A percentile compares a stretch with the other conserved stretches of the same genome.
Evolutionary conservation across 129 eudicot species (phyloP).

Genomic region (Flaveria trinervia): DNA sequence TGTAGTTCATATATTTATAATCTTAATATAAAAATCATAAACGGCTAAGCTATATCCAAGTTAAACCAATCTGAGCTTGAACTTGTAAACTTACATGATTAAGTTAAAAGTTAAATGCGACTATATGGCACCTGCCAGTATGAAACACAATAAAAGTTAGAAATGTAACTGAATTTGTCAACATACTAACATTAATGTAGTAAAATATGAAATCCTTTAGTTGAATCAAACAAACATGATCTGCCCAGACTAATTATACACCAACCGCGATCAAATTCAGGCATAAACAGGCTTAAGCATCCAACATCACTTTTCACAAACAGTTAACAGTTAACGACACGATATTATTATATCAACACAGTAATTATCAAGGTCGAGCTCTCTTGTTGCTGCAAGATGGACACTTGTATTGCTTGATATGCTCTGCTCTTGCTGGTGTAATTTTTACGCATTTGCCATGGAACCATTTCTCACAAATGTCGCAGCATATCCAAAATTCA

Average conservation of each 20-base stretch:
- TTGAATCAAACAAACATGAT: slow-evolving; percentile 15
- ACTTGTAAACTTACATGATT: too few species aligned
- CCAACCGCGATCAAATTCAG: slow-evolving; percentile 17
- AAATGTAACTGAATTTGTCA: background rate
- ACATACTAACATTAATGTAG: background rate
- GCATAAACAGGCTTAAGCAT: slow-evolving; percentile 22
- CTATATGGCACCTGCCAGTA: background rate
- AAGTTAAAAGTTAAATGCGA: too few species aligned
- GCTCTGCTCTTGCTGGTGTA: slow-evolving; percentile 51
- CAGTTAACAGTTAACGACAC: slow-evolving; percentile 14
- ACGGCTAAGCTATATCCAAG: too few species aligned
- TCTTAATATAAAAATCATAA: background rate
- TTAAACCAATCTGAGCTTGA: too few species aligned
- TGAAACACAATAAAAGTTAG: background rate
- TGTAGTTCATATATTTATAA: too few species aligned
- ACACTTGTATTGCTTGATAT: slow-evolving; percentile 54
- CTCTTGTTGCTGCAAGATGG: slow-evolving; percentile 46
- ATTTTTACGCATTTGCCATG: slow-evolving; percentile 73
- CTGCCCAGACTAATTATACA: slow-evolving; percentile 23
- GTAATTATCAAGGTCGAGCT: slow-evolving; percentile 42
- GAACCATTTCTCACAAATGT: slow-evolving; percentile 74
- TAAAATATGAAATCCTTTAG: background rate
- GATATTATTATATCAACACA: background rate
- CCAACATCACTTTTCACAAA: slow-evolving; percentile 19
- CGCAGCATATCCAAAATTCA: slow-evolving; percentile 91